These are phyloP conservation scores for Gautieria morchelliformis DNA, from an alignment of 768 basidiomycete species.

Conservation along the genomic window DNA sequence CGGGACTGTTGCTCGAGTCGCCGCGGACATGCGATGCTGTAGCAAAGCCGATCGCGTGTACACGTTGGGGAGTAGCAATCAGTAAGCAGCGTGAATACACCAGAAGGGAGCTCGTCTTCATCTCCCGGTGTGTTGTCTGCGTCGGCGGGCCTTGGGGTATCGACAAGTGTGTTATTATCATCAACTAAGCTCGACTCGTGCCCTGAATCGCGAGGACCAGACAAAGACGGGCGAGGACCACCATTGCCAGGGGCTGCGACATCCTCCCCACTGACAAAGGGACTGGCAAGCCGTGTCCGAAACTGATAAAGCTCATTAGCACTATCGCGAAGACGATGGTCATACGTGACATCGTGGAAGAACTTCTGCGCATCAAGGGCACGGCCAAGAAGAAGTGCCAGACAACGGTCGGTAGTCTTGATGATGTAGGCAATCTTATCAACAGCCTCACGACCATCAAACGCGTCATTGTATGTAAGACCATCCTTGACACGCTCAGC, in stretches of 20 bases:
- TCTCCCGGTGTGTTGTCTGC: conserved; percentile 37
- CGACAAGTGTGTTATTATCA: not conserved
- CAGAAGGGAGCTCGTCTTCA: conserved; percentile 70
- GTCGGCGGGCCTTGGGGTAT: conserved; percentile 9
- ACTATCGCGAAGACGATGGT: conserved; percentile 88
- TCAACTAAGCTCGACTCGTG: not conserved
- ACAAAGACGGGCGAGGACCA: not conserved
- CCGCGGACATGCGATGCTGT: conserved; percentile 93
- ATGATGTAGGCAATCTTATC: conserved; percentile 97
- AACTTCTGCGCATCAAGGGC: conserved; percentile 97
- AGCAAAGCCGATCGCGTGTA: conserved; percentile 88
- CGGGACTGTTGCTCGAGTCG: conserved; percentile 89
- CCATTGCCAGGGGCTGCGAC: conserved; percentile 17
- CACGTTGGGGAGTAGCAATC: conserved; percentile 99
- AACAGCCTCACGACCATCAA: conserved; percentile 95
- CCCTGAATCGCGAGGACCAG: conserved; percentile 3
- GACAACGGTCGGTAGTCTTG: conserved; percentile 94
- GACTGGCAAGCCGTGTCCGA: conserved; percentile 69
- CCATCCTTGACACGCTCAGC: conserved; percentile 87
- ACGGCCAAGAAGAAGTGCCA: conserved; percentile 89
- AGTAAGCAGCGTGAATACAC: conserved; percentile 92
- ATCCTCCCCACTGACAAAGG: conserved; percentile 72
- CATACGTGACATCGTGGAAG: conserved; percentile 99
- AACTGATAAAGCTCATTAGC: conserved; percentile 90
- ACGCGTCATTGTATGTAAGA: conserved; percentile 90